Percentiles rank a stretch among this genome's conserved stretches.
These are phyloP conservation scores for Candida tammaniensis DNA, from an alignment of 805 yeast genomes.

Conservation along the genomic window DNA sequence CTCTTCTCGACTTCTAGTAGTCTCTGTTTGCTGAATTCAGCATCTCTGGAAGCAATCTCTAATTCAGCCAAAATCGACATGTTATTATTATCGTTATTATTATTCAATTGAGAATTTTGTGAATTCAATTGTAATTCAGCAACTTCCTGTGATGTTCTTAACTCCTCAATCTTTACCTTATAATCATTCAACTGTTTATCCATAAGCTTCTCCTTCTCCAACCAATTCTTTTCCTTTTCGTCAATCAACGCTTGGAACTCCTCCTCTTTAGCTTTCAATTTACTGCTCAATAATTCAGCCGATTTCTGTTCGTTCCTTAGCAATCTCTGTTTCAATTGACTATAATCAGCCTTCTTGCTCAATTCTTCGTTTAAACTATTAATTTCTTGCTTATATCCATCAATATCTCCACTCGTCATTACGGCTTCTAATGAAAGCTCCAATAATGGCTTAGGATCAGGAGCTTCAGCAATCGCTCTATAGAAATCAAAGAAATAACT, in stretches of 20 bases:
- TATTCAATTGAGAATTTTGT: conserved; percentile 43
- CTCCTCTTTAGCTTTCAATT: conserved; percentile 67
- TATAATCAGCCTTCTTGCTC: conserved; percentile 72
- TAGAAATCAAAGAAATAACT: conserved; percentile 71
- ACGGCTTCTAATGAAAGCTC: conserved; percentile 68
- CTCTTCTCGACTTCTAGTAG: conserved; percentile 70
- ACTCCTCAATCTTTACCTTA: conserved; percentile 57
- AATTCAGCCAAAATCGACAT: conserved; percentile 46
- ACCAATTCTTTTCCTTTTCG: conserved; percentile 74
- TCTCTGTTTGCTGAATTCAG: conserved; percentile 66
- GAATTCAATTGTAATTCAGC: conserved; percentile 55
- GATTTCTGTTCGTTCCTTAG: conserved; percentile 58
- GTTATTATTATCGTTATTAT: conserved; percentile 22
- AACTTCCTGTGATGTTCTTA: conserved; percentile 63
- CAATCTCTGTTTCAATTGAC: conserved; percentile 62
- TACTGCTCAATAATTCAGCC: conserved; percentile 51
- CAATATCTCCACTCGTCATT: conserved; percentile 50
- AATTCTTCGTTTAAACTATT: conserved; percentile 54
- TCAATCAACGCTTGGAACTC: conserved; percentile 66
- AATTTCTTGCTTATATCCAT: conserved; percentile 49
- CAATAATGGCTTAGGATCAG: conserved; percentile 84
- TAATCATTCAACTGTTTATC: conserved; percentile 50
- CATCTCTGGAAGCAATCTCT: conserved; percentile 70
- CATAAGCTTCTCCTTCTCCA: conserved; percentile 50
- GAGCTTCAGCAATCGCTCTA: conserved; percentile 79